These are phyloP conservation scores for Ogataea nakhonphanomensis DNA, from an alignment of 805 yeast species.

Conservation along the genomic window DNA sequence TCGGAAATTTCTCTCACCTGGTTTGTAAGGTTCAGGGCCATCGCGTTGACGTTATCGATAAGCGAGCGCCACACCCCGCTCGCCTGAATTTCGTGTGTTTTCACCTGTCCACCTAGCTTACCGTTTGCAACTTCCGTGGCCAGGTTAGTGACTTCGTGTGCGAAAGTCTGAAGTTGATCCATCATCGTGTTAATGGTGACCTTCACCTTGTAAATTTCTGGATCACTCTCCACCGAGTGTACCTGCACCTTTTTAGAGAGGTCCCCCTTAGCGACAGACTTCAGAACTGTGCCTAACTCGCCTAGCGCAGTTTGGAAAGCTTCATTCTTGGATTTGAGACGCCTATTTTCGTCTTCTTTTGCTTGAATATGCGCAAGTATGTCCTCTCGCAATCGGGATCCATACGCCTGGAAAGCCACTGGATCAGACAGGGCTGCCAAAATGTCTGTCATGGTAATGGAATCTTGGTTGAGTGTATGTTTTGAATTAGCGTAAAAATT, in stretches of 20 bases:
- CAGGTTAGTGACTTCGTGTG: slow-evolving; percentile 76
- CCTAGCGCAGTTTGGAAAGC: slow-evolving; percentile 69
- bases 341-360: slow-evolving; percentile 17
- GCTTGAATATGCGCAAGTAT: slow-evolving; percentile 13
- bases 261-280: slow-evolving; percentile 88
- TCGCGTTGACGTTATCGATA: slow-evolving; percentile 79
- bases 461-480: not conserved
- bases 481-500: not conserved
- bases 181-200: slow-evolving; percentile 84
- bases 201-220: slow-evolving; percentile 76
- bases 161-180: slow-evolving; percentile 80
- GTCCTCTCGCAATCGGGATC: slow-evolving; percentile 18
- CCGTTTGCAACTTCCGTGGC: slow-evolving; percentile 92
- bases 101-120: slow-evolving; percentile 85
- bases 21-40: slow-evolving; percentile 83
- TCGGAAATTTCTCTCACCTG: slow-evolving; percentile 89
- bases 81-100: slow-evolving; percentile 60
- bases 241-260: slow-evolving; percentile 75
- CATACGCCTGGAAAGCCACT: slow-evolving; percentile 20
- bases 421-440: slow-evolving; percentile 24
- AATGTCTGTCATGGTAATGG: slow-evolving; percentile 12
- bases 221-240: slow-evolving; percentile 68
- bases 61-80: slow-evolving; percentile 86
- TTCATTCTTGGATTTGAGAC: slow-evolving; percentile 47
- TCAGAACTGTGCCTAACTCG: slow-evolving; percentile 83